A percentile compares a stretch with the other conserved stretches of the same genome.
Evolutionary conservation across 108 stramenopile genomes (phyloP).

Genomic region (Stephanodiscus triporus): DNA sequence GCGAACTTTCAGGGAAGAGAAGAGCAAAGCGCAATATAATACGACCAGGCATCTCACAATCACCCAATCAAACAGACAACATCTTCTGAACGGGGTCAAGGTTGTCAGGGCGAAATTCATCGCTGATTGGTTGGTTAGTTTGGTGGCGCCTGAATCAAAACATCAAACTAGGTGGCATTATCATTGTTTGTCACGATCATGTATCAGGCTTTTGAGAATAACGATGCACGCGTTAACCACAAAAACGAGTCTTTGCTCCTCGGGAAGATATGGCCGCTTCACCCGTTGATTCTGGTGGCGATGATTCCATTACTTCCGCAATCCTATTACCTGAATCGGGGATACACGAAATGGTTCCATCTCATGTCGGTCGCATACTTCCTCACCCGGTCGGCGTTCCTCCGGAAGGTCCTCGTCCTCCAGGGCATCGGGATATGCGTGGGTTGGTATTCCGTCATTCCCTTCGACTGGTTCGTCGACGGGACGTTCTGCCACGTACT

Average conservation of each 20-base stretch:
- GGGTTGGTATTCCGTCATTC: constrained; percentile 60
- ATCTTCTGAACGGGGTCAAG: no score
- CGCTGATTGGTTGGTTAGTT: no score
- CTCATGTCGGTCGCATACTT: constrained; percentile 42
- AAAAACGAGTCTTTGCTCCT: neutral
- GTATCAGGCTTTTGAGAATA: neutral
- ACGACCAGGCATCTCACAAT: no score
- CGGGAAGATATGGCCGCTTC: constrained; percentile 28
- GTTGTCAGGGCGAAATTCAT: no score
- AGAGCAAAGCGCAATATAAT: no score
- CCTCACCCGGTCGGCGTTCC: constrained; percentile 42
- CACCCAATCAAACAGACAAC: no score
- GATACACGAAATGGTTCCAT: constrained; percentile 70
- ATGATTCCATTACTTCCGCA: constrained; percentile 41
- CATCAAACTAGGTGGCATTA: neutral
- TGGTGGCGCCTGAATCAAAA: no score
- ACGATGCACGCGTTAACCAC: neutral
- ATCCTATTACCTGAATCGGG: constrained; percentile 51
- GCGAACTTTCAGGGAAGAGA: no score
- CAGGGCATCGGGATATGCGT: constrained; percentile 48
- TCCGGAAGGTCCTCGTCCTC: constrained; percentile 41
- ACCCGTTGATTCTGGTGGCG: neutral
- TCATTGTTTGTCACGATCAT: neutral
- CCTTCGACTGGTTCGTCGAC: constrained; percentile 38
- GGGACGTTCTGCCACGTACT: constrained; percentile 50